A percentile compares a stretch with the other conserved stretches of the same genome.
Evolutionary conservation across 495 filamentous ascomycete species (phyloP).

Genomic region (Xylaria cubensis): DNA sequence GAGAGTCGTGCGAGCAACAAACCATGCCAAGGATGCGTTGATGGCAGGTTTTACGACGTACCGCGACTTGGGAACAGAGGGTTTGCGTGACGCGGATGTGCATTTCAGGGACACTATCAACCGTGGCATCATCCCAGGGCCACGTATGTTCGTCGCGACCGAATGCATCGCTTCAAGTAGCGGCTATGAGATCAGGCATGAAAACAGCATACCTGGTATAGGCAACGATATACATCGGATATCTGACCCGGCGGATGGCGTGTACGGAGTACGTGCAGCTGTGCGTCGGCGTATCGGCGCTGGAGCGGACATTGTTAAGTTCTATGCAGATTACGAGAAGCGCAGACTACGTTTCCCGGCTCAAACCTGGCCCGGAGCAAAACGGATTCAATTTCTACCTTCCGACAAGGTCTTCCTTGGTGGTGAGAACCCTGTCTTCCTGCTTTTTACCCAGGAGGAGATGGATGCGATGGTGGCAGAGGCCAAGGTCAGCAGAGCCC

Average conservation of each 20-base stretch:
- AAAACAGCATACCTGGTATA: constrained; percentile 44
- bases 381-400: constrained; percentile 31
- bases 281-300: constrained; percentile 56
- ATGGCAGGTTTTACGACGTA: constrained; percentile 63
- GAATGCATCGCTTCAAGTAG: constrained; percentile 56
- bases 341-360: constrained; percentile 54
- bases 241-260: constrained; percentile 54
- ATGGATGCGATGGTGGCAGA: constrained; percentile 59
- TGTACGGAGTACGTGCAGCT: constrained; percentile 49
- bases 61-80: constrained; percentile 61
- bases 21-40: constrained; percentile 56
- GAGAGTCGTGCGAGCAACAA: constrained; percentile 56
- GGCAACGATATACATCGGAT: constrained; percentile 45
- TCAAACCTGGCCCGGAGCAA: constrained; percentile 31
- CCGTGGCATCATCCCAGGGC: constrained; percentile 57
- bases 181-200: constrained; percentile 55
- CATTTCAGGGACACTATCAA: constrained; percentile 54
- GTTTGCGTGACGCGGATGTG: constrained; percentile 52
- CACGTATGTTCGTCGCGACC: constrained; percentile 58
- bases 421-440: constrained; percentile 50
- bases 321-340: constrained; percentile 60
- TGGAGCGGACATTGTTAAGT: constrained; percentile 60
- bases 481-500: constrained; percentile 46
- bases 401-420: constrained; percentile 35
- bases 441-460: constrained; percentile 55